Conservation (phyloP, 495 filamentous ascomycete genomes). For the Talaromyces liani region DNA sequence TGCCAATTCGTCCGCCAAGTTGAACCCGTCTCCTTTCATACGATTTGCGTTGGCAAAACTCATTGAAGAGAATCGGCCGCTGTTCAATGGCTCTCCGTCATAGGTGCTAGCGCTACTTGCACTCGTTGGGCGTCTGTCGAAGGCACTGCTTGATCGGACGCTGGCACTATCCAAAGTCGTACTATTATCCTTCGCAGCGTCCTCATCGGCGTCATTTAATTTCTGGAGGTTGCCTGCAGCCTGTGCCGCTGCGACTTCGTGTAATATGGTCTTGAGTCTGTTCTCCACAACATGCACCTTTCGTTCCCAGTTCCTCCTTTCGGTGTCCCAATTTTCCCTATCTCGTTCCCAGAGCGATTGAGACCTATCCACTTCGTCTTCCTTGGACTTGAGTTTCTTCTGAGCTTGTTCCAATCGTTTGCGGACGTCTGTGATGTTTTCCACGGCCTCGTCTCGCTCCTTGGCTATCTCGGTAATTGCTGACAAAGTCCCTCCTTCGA, state of each 20-base stretch:
- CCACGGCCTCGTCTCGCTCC: constrained; percentile 81
- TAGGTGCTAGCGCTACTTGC: constrained; percentile 58
- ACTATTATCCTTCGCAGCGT: constrained; percentile 26
- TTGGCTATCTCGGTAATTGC: constrained; percentile 73
- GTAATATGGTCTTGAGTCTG: constrained; percentile 72
- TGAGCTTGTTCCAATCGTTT: constrained; percentile 71
- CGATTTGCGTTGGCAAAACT: constrained; percentile 44
- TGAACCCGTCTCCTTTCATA: constrained; percentile 56
- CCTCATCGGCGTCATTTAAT: constrained; percentile 16
- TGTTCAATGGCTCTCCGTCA: constrained; percentile 27
- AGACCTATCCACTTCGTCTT: constrained; percentile 73
- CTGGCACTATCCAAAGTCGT: constrained; percentile 63
- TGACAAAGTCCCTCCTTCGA: constrained; percentile 81
- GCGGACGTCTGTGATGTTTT: constrained; percentile 63
- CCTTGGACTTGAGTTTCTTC: constrained; percentile 68
- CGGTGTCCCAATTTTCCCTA: constrained; percentile 72
- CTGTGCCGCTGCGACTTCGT: constrained; percentile 74
- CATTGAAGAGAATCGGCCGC: constrained; percentile 60
- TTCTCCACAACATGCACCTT: constrained; percentile 82
- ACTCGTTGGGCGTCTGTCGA: constrained; percentile 41
- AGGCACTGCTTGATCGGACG: constrained; percentile 64
- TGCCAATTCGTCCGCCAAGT: constrained; percentile 82
- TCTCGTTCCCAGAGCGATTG: constrained; percentile 75
- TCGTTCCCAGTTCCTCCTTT: constrained; percentile 72
- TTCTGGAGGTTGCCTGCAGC: constrained; percentile 33